phyloP scores from a whole-genome alignment of 2,329 filamentous ascomycete genomes.

The Ophiostoma sp. region DNA sequence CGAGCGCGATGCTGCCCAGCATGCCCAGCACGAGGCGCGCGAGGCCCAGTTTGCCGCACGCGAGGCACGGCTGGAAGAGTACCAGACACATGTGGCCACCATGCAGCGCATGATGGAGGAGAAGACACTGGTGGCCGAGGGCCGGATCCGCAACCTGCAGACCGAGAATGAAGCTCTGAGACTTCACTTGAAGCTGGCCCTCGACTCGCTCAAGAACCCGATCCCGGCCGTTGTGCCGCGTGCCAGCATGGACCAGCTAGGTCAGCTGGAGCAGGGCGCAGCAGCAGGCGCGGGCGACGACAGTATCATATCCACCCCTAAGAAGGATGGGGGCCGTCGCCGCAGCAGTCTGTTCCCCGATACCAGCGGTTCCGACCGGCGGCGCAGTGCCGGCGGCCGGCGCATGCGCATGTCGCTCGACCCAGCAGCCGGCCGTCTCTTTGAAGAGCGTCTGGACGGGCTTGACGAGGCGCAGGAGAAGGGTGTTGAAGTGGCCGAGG shows the following conservation, averaged over 20 bases:
- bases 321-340: not conserved
- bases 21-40: slow-evolving; percentile 41
- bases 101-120: slow-evolving; percentile 98
- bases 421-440: slow-evolving; percentile 14
- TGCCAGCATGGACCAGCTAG: slow-evolving; percentile 17
- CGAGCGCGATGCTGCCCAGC: slow-evolving; percentile 65
- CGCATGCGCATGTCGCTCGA: slow-evolving; percentile 24
- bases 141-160: slow-evolving; percentile 84
- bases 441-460: slow-evolving; percentile 25
- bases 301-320: not conserved
- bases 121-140: slow-evolving; percentile 79
- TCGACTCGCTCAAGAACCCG: slow-evolving; percentile 84
- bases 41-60: slow-evolving; percentile 60
- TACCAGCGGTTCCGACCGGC: slow-evolving; percentile 24
- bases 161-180: slow-evolving; percentile 87
- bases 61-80: slow-evolving; percentile 85
- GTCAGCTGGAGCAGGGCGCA: not conserved
- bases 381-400: slow-evolving; percentile 19
- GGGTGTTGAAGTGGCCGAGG: not conserved
- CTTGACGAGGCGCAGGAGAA: not conserved
- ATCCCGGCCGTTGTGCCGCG: slow-evolving; percentile 58
- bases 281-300: not conserved
- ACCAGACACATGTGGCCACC: slow-evolving; percentile 79
- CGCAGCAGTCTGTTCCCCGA: slow-evolving; percentile 22
- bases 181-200: slow-evolving; percentile 79